Evolutionary conservation across 257 asterid genomes (phyloP), one percentile per base, ranked within the genome.

Genomic region (Echites panduratus): DNA sequence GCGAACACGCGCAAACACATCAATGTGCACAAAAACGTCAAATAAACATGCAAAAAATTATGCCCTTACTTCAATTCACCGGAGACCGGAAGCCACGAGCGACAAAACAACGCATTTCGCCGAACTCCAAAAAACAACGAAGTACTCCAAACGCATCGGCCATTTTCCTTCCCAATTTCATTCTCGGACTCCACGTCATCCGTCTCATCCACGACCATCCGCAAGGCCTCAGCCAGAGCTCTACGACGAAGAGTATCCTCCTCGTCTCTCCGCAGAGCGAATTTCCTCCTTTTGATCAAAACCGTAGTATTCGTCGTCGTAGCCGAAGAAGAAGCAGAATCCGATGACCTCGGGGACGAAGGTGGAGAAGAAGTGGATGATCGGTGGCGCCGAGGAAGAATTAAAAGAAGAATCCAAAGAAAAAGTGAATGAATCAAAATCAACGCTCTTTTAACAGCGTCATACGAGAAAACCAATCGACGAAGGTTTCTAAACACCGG

Each of bases 231-330:
- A 22, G 99, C 99, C 17, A 95, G 81, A n/a, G 90, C 92, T 79
- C 99, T 85, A 58, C 99, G 96, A 73, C 97, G 75, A 74, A 87
- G 71, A 80, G 98, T 86, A 76, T 95, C 99, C 89, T 95, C 99
- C 80, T 95, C 98, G 44, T 95, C 99, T 72, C 91, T 87, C 84
- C 91, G 74, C 35, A 77, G 56, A 64, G 83, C 76, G 71, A 93
- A 81, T 68, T 85, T 91, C 78, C 91, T 78, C 66, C 85, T 85
- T 85, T 79, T 84, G 45, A 76, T 66, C 35, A 71, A 44, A 56
- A 35, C 59, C 50, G 84, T 52, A 43, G 83, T 48, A 43, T 82
- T 20, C 63, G 81, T 54, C 70, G 89, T 50, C 22, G 57, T 50
- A 53, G 84, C 53, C 47, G 83, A 49, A 68, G 88, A 56, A 11